Percentiles rank a stretch among this genome's conserved stretches.
Conservation (phyloP, 139 green algal genomes). For the Coelastrella sp. region DNA sequence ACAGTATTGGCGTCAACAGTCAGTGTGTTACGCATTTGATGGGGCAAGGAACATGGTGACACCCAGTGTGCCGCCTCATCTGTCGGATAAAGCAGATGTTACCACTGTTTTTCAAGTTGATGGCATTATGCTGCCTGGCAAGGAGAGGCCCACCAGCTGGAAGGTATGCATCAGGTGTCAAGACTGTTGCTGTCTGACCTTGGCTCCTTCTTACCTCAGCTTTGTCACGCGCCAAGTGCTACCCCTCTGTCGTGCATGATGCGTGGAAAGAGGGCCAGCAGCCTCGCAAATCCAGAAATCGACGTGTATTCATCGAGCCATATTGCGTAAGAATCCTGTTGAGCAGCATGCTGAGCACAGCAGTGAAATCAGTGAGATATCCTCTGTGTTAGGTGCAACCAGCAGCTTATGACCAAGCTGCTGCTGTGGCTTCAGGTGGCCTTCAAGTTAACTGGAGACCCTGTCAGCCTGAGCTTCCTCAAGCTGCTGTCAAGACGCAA, state of each 20-base stretch:
- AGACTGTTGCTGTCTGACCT: background rate
- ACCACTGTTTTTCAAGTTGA: background rate
- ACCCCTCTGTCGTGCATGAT: too few relatives aligned
- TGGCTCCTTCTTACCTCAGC: too few relatives aligned
- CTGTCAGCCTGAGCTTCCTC: background rate
- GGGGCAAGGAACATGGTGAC: slow-evolving; percentile 6
- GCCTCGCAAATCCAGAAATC: background rate
- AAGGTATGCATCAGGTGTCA: background rate
- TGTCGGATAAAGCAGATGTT: background rate
- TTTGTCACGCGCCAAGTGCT: too few relatives aligned
- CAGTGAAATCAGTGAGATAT: too few relatives aligned
- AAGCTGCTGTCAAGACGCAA: background rate
- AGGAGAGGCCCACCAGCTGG: background rate
- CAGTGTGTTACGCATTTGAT: slow-evolving; percentile 8
- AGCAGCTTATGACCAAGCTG: too few relatives aligned
- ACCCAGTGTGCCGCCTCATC: background rate
- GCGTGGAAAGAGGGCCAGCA: background rate
- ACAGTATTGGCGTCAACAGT: background rate
- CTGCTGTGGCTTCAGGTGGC: background rate
- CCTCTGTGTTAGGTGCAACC: too few relatives aligned
- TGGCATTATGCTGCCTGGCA: background rate
- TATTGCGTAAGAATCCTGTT: too few relatives aligned
- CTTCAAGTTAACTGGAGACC: background rate
- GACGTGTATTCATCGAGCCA: too few relatives aligned
- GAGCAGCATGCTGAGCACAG: too few relatives aligned